These are phyloP conservation scores for Hypoxylon sp. DNA, from an alignment of 2,329 filamentous ascomycete genomes.

Conservation along the genomic window DNA sequence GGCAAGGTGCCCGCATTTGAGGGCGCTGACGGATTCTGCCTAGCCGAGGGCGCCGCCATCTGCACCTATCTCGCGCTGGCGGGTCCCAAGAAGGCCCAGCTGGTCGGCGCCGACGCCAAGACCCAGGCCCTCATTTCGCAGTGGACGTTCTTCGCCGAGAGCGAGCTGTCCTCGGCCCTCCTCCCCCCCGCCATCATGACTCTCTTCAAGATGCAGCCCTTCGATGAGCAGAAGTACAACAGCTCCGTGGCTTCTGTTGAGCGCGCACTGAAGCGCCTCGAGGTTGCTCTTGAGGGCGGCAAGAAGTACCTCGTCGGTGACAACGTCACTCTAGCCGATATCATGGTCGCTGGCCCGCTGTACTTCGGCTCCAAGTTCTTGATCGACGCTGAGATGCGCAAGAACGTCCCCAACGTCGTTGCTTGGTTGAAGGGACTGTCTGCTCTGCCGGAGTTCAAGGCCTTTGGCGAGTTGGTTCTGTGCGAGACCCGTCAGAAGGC, in stretches of 20 bases:
- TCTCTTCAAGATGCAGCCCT: constrained; percentile 51
- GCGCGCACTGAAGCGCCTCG: constrained; percentile 53
- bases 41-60: constrained; percentile 65
- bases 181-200: constrained; percentile 49
- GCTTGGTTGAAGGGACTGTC: constrained; percentile 55
- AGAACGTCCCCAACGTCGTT: constrained; percentile 53
- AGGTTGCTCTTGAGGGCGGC: constrained; percentile 53
- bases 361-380: constrained; percentile 49
- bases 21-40: constrained; percentile 61
- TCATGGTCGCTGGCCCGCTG: constrained; percentile 54
- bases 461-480: constrained; percentile 54
- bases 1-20: constrained; percentile 67
- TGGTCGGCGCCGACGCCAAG: constrained; percentile 60
- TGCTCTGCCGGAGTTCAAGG: constrained; percentile 54
- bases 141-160: constrained; percentile 62
- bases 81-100: constrained; percentile 61
- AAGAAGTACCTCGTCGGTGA: constrained; percentile 59
- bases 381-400: constrained; percentile 56
- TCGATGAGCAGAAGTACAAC: constrained; percentile 50
- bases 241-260: constrained; percentile 39
- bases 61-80: constrained; percentile 62
- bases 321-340: constrained; percentile 57
- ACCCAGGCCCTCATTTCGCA: constrained; percentile 61
- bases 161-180: constrained; percentile 52
- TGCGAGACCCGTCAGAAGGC: constrained; percentile 51